Conservation (phyloP, 768 basidiomycete genomes). For the Gloeophyllum trabeum region DNA sequence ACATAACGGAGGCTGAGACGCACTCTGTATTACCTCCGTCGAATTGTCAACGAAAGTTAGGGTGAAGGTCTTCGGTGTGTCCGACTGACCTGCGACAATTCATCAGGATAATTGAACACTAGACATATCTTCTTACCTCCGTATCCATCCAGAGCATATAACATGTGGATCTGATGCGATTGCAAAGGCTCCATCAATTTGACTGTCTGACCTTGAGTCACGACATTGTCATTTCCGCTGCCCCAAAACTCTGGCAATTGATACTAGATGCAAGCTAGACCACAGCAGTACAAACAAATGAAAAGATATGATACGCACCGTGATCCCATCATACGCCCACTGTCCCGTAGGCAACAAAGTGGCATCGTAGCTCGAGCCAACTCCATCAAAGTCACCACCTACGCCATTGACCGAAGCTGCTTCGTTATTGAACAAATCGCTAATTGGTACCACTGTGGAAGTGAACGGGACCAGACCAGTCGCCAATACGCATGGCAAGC, state of each 20-base stretch:
- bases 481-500: background rate
- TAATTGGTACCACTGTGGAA: background rate
- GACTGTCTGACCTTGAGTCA: background rate
- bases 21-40: background rate
- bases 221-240: background rate
- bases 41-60: background rate
- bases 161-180: background rate
- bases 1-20: background rate
- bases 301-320: background rate
- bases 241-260: background rate
- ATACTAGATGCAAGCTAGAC: background rate
- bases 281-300: background rate
- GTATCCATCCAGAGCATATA: background rate
- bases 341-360: background rate
- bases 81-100: background rate
- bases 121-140: background rate
- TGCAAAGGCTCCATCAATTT: background rate
- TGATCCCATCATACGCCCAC: slow-evolving; percentile 1
- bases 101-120: background rate
- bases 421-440: background rate
- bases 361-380: background rate
- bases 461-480: background rate
- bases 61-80: background rate
- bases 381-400: background rate
- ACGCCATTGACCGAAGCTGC: background rate